phyloP scores from a whole-genome alignment of 345 rosid species.

The Brassica carinata region DNA sequence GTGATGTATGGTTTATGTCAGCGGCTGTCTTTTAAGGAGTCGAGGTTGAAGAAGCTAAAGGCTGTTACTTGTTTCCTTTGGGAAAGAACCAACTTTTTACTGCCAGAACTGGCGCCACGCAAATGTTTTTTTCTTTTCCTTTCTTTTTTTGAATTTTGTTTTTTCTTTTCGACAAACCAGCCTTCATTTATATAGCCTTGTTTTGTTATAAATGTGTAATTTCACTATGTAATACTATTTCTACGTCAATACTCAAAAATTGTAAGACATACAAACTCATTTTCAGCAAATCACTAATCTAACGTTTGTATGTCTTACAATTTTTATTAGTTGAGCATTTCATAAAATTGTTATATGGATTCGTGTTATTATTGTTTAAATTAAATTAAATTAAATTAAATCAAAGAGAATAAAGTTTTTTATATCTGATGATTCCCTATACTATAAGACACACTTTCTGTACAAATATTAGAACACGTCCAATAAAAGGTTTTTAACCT shows the following conservation, averaged over 20 bases:
- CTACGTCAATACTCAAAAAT: background rate
- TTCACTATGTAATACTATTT: background rate
- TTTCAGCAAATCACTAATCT: no score
- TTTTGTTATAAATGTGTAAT: background rate
- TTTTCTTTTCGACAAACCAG: background rate
- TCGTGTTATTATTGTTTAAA: background rate
- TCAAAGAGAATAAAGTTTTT: no score
- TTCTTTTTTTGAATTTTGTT: background rate
- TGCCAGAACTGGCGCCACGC: background rate
- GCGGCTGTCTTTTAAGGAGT: conserved; percentile 17
- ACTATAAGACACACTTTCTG: no score
- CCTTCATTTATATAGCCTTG: background rate
- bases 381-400: no score
- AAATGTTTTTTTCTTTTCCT: background rate
- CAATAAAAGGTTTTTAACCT: no score
- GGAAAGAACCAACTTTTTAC: conserved; percentile 6
- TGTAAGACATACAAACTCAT: background rate
- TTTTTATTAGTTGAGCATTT: background rate
- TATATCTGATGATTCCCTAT: no score
- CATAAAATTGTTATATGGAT: background rate
- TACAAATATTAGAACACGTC: no score
- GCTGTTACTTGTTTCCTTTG: conserved; percentile 7
- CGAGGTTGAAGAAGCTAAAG: conserved; percentile 20
- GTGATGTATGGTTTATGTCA: conserved; percentile 9
- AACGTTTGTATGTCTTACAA: background rate